A percentile compares a stretch with the other conserved stretches of the same genome.
These are phyloP conservation scores for Chimonanthus salicifolius DNA, from an alignment of 164 flowering plant genomes.

Conservation along the genomic window DNA sequence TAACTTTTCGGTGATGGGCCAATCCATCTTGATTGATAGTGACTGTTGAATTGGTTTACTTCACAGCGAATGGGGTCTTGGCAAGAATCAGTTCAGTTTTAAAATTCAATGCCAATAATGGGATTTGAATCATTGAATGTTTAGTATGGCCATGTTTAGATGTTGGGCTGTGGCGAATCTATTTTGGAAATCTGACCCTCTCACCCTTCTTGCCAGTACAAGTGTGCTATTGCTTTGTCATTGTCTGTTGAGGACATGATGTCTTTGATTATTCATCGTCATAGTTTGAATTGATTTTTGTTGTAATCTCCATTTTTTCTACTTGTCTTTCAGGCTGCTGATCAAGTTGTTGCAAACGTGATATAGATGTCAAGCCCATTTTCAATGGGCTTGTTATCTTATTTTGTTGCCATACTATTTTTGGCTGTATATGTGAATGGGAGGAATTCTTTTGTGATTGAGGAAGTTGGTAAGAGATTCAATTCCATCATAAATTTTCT, in stretches of 20 bases:
- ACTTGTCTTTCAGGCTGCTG: neutral
- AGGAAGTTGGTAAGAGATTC: slow-evolving; percentile 1
- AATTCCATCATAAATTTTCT: neutral
- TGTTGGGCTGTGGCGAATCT: neutral
- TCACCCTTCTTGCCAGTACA: neutral
- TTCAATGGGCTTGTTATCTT: slow-evolving; percentile 1
- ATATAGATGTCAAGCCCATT: neutral
- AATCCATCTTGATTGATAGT: neutral
- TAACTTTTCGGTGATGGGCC: neutral
- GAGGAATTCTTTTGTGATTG: slow-evolving; percentile 6
- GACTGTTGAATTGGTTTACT: neutral
- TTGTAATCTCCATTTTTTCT: neutral
- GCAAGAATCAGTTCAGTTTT: too few relatives aligned
- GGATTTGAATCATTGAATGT: neutral
- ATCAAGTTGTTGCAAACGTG: neutral
- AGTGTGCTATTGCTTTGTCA: neutral
- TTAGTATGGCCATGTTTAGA: neutral
- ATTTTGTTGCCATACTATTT: neutral
- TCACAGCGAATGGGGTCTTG: neutral
- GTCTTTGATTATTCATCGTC: neutral
- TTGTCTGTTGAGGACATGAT: neutral
- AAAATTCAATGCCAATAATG: neutral
- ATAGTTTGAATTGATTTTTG: neutral
- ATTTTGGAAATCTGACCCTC: neutral
- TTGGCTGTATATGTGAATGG: neutral